Base-by-base conservation (phyloP, 2,329 filamentous ascomycete genomes). In the Aspergillus sp. region DNA sequence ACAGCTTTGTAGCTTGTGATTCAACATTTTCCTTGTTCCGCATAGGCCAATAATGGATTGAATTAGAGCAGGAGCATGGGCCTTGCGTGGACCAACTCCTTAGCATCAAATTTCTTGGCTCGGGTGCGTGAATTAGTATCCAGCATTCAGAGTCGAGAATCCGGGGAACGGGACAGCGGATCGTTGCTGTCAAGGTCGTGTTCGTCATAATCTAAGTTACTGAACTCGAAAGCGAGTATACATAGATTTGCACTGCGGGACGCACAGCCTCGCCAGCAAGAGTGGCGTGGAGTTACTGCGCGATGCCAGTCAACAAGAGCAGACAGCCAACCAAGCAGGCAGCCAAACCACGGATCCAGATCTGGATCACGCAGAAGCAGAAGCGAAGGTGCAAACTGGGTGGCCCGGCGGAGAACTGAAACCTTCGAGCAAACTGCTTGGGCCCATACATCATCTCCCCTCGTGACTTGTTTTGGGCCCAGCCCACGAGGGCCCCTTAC, bases 401-500 rank as follows among this genome's bases (percentile, higher is more conserved):
- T 30, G 27, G 30, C 12, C 27, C 19, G 46, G 15, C 27, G 19
- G 46, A n/a, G n/a, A 37, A 37, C 34, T 11, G 34, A 13, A n/a
- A 7, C 15, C 34, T 33, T 6, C 4, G 27, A 33, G 17, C 39
- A 19, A 22, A 11, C 27, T 33, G 40, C 9, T 33, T 33, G n/a
- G 11, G 11, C 42, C 39, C 40, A 57, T 54, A 57, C 51, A 57
- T 57, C 45, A 57, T 49, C 7, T 30, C 41, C 17, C 54, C 59
- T 54, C 54, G 57, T 61, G 59, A 55, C 51, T 51, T 17, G 27
- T 30, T 30, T 30, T 30, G 9, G 44, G 34, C 50, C 60, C 57
- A 50, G 34, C 42, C 55, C 60, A 59, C 61, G 51, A 62, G 56
- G 56, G 22, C 47, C 41, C 22, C 48, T 47, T 24, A 20, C 47